Base-by-base conservation (phyloP, 495 filamentous ascomycete species). In the Penicillium cataractarum region DNA sequence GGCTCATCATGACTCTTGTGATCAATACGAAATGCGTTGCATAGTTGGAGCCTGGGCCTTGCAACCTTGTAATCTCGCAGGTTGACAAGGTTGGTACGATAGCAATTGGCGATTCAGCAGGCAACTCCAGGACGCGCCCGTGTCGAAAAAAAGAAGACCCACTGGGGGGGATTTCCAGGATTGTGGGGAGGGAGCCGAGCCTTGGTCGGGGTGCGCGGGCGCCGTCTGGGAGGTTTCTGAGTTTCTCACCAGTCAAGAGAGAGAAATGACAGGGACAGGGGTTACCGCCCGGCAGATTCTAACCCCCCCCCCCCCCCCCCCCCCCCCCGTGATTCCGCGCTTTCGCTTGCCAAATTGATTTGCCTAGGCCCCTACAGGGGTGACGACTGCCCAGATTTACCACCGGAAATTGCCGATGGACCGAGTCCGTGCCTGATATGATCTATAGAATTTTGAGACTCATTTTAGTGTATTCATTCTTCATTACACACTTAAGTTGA, bases 161-260 rank as follows among this genome's bases (percentile, higher is more conserved):
- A 50, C 46, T 26, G 10, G 44, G 46, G 46, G 24, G 46, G 13
- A 26, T 50, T 29, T 29, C 24, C 46, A 50, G 46, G 22, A 50
- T 50, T 17, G 46, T 50, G 46, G 46, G 46, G 22, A 49, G 46
- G n/a, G 42, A 46, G 42, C 10, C 42, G 42, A 46, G 46, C 27
- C 46, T 50, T n/a, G 46, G 17, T 24, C 13, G 46, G 10, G 19
- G 3, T 46, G 19, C 42, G 19, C 19, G 21, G 42, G 12, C 42
- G 22, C 42, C 42, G 42, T 13, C 9, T 46, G 40, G 5, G n/a
- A n/a, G n/a, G n/a, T n/a, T n/a, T n/a, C n/a, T n/a, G n/a, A n/a
- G n/a, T n/a, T n/a, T n/a, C n/a, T 22, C 22, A 42, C 17, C 39
- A 9, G 32, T 35, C 13, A 35, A 42, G n/a, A 42, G 6, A n/a